phyloP scores from a whole-genome alignment of 1,284 basidiomycete genomes.

The Leucocoprinus gongylophorus region DNA sequence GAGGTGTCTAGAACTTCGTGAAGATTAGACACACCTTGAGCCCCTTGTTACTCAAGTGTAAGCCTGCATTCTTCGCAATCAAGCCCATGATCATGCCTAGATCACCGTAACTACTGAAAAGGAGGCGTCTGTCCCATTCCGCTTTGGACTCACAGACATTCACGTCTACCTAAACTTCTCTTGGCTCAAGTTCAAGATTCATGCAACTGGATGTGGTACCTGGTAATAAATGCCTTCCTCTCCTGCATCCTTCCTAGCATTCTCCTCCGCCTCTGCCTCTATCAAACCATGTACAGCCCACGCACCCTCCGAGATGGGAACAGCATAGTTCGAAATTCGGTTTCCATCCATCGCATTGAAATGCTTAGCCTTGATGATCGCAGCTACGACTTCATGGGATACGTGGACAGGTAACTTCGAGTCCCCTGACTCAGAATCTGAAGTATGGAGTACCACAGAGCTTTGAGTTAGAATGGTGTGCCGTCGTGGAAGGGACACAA shows the following conservation, averaged over 20 bases:
- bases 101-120: slow-evolving; percentile 61
- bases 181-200: neutral
- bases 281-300: slow-evolving; percentile 25
- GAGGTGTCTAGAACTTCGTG: neutral
- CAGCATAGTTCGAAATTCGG: slow-evolving; percentile 56
- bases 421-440: neutral
- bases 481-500: slow-evolving; percentile 39
- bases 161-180: slow-evolving; percentile 46
- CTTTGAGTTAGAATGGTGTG: neutral
- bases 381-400: slow-evolving; percentile 36
- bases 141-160: slow-evolving; percentile 45
- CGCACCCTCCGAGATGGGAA: slow-evolving; percentile 34
- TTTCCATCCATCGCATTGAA: slow-evolving; percentile 43
- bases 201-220: slow-evolving; percentile 18
- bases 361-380: slow-evolving; percentile 41
- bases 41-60: slow-evolving; percentile 46
- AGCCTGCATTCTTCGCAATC: slow-evolving; percentile 43
- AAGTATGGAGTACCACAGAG: neutral
- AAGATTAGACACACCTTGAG: slow-evolving; percentile 43
- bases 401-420: slow-evolving; percentile 18
- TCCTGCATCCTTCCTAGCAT: slow-evolving; percentile 15
- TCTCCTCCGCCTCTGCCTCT: slow-evolving; percentile 24
- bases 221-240: slow-evolving; percentile 35
- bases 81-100: slow-evolving; percentile 59
- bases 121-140: slow-evolving; percentile 42